Percentiles rank a stretch among this genome's conserved stretches.
Conservation (phyloP, 352 stramenopile species). For the Peronospora belbahrii region DNA sequence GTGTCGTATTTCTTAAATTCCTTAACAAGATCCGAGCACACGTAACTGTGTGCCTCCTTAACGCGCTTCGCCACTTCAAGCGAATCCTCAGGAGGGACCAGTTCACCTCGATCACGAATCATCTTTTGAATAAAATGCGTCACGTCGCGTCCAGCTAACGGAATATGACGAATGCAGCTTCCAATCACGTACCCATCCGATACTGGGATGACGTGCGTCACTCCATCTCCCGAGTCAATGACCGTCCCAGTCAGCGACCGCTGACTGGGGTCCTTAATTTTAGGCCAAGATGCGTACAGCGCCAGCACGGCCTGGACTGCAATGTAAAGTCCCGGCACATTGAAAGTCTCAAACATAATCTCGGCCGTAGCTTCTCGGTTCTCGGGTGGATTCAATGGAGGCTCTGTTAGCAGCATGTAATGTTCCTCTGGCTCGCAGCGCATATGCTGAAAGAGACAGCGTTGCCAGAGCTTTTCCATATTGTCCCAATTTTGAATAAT, state of each 20-base stretch:
- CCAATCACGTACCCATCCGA: constrained; percentile 94
- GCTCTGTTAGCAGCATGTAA: constrained; percentile 89
- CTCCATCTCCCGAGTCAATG: constrained; percentile 91
- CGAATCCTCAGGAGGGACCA: constrained; percentile 87
- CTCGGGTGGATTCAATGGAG: constrained; percentile 90
- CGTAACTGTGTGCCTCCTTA: constrained; percentile 94
- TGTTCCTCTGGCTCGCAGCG: constrained; percentile 91
- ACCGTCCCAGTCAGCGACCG: constrained; percentile 90
- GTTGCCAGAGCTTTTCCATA: constrained; percentile 93
- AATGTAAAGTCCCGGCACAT: constrained; percentile 92
- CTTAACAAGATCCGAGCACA: constrained; percentile 91
- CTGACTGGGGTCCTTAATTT: constrained; percentile 80
- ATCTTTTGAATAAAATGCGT: constrained; percentile 93
- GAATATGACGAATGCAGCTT: constrained; percentile 92
- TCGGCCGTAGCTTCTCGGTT: constrained; percentile 93
- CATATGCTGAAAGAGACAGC: constrained; percentile 90
- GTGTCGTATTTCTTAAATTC: constrained; percentile 94
- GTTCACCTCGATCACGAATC: constrained; percentile 88
- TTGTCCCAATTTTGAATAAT: constrained; percentile 93
- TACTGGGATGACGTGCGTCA: constrained; percentile 93
- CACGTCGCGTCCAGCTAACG: constrained; percentile 90
- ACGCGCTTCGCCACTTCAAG: constrained; percentile 88
- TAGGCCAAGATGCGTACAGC: constrained; percentile 90
- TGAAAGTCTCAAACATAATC: constrained; percentile 97
- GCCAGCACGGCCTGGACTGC: constrained; percentile 92